phyloP scores from a whole-genome alignment of 2,329 filamentous ascomycete genomes.

The Paraphoma sp. region DNA sequence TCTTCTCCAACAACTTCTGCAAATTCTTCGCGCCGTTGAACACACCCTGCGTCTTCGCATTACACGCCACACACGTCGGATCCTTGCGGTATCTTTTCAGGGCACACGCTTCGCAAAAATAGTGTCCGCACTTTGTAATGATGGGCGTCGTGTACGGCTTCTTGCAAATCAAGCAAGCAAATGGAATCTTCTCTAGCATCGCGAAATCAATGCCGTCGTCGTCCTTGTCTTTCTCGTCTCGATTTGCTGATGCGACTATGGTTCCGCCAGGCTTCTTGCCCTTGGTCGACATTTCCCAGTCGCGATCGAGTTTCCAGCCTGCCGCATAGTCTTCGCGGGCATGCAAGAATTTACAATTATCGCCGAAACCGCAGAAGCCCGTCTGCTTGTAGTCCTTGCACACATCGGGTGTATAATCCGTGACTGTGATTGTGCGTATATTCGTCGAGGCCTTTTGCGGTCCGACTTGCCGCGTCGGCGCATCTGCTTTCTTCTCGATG shows the following conservation, averaged over 20 bases:
- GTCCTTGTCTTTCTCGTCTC: conserved; percentile 49
- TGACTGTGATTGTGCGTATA: conserved; percentile 87
- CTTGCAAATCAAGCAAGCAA: conserved; percentile 87
- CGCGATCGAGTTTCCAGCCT: conserved; percentile 92
- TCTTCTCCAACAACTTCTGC: conserved; percentile 79
- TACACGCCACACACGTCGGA: conserved; percentile 85
- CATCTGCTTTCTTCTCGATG: conserved; percentile 81
- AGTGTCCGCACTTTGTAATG: conserved; percentile 90
- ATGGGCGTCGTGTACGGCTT: conserved; percentile 79
- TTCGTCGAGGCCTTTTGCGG: conserved; percentile 90
- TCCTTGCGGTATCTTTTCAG: conserved; percentile 85
- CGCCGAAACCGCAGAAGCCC: conserved; percentile 70
- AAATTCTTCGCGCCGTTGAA: conserved; percentile 89
- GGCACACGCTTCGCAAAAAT: conserved; percentile 93
- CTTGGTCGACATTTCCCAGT: conserved; percentile 88
- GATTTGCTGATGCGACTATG: conserved; percentile 65
- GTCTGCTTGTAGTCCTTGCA: conserved; percentile 93
- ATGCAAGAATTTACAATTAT: conserved; percentile 83
- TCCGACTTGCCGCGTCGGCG: conserved; percentile 73
- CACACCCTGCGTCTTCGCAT: conserved; percentile 82
- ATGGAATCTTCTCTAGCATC: conserved; percentile 83
- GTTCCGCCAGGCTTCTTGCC: conserved; percentile 59
- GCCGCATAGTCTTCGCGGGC: conserved; percentile 81
- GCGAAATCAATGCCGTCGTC: conserved; percentile 69
- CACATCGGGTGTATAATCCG: conserved; percentile 88